Evolutionary conservation across 192 early-diverging fungal species (phyloP).

Genomic region (Coemansia asiatica): DNA sequence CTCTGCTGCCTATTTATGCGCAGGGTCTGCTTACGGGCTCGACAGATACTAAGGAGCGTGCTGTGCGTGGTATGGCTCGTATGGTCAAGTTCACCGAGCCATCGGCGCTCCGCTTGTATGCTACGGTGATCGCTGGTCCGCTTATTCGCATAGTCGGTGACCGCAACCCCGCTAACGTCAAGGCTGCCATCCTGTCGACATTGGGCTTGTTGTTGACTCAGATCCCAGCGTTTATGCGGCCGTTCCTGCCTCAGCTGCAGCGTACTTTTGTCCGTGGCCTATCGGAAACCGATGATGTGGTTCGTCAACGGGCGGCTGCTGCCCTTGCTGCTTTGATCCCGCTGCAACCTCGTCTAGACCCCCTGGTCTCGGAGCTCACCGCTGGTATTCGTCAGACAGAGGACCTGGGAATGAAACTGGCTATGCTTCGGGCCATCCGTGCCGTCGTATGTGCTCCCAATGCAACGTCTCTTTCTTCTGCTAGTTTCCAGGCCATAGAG

Average conservation of each 20-base stretch:
- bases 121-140: conserved; percentile 94
- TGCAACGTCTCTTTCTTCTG: conserved; percentile 24
- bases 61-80: conserved; percentile 84
- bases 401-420: conserved; percentile 32
- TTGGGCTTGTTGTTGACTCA: conserved; percentile 77
- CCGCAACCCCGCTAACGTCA: conserved; percentile 86
- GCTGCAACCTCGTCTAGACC: conserved; percentile 44
- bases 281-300: conserved; percentile 69
- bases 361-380: conserved; percentile 44
- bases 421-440: conserved; percentile 35
- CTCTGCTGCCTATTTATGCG: conserved; percentile 87
- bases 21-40: conserved; percentile 91
- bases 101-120: conserved; percentile 80
- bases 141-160: conserved; percentile 98
- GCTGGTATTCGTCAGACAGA: conserved; percentile 22
- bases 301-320: conserved; percentile 78
- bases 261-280: conserved; percentile 93
- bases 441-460: conserved; percentile 36
- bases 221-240: conserved; percentile 85
- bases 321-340: conserved; percentile 65
- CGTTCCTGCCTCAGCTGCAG: conserved; percentile 98
- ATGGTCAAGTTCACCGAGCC: conserved; percentile 60
- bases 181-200: conserved; percentile 88
- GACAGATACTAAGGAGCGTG: conserved; percentile 79
- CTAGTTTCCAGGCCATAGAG: conserved; percentile 42